Evolutionary conservation across 495 filamentous ascomycete genomes (phyloP), one percentile per base, ranked within the genome.

Genomic region (Acidomyces sp.): DNA sequence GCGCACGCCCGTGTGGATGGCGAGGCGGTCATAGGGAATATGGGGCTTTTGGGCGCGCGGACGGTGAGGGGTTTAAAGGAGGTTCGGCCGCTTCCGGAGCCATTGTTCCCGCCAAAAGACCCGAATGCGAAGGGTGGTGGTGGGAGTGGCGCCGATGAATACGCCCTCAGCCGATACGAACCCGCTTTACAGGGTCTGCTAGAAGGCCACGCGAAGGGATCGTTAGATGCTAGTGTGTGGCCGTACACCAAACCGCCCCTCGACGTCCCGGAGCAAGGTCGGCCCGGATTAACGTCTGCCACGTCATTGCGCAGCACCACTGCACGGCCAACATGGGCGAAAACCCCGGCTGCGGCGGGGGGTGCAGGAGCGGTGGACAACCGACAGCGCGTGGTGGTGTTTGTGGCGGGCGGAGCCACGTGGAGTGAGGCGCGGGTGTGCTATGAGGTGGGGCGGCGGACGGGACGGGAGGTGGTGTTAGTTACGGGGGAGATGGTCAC

Each of bases 361-460:
- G n/a, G n/a, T n/a, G n/a, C n/a, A n/a, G n/a, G n/a, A n/a, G 72
- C 74, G 7, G 72, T 79, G 15, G 87, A 94, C 51, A 85, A 82
- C 37, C 74, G 78, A 32, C 90, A 97, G 60, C 78, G 90, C 29
- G 74, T 96, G 32, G 81, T 97, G 43, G 79, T 96, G 33, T 95
- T 95, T 58, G 80, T 96, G 75, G 88, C 90, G 15, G 90, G 92
- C 25, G 90, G 90, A 28, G 92, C 92, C 5, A 97, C 87, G 2
- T 90, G 87, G 57, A 80, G 81, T 1, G 90, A 97, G 62, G 65
- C 81, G 5, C 75, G 92, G 37, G 69, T 79, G 15, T 96, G 90
- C 62, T 95, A 96, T 52, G 87, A 97, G 47, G 57, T 88, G 31
- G 79, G 82, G 6, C 69, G 79, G 43, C 52, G 70, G 34, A 72